These are phyloP conservation scores for Cutaneotrichosporon mucoides DNA, from an alignment of 1,284 basidiomycete genomes.

Conservation along the genomic window DNA sequence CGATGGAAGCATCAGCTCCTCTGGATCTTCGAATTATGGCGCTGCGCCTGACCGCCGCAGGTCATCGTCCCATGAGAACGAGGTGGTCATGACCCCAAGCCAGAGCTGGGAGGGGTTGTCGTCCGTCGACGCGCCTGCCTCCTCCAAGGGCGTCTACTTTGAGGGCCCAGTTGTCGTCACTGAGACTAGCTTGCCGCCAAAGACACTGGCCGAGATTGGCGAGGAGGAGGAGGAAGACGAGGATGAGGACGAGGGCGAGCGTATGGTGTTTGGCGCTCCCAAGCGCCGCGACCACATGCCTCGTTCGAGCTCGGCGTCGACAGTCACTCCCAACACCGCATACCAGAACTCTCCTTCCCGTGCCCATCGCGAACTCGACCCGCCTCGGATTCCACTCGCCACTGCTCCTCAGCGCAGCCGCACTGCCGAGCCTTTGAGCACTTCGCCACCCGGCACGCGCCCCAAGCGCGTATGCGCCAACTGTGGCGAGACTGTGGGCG, in stretches of 20 bases:
- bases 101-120: constrained; percentile 39
- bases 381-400: constrained; percentile 4
- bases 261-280: constrained; percentile 15
- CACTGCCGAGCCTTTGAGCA: background rate
- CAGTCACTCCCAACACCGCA: background rate
- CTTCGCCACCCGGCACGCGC: constrained; percentile 1
- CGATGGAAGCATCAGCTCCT: constrained; percentile 37
- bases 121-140: background rate
- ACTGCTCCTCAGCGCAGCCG: background rate
- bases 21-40: constrained; percentile 24
- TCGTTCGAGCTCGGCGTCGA: constrained; percentile 18
- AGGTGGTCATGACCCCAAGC: constrained; percentile 45
- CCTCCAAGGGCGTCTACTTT: background rate
- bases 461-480: constrained; percentile 55
- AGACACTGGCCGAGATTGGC: constrained; percentile 35
- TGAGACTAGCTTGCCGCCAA: background rate
- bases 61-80: constrained; percentile 28
- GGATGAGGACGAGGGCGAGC: constrained; percentile 23
- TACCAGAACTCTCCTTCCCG: background rate
- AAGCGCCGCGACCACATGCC: background rate
- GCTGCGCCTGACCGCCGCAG: constrained; percentile 10
- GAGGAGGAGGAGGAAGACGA: constrained; percentile 31
- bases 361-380: constrained; percentile 6
- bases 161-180: background rate
- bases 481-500: constrained; percentile 65